These are phyloP conservation scores for Pleurotus citrinopileatus DNA, from an alignment of 768 basidiomycete genomes.

Conservation along the genomic window DNA sequence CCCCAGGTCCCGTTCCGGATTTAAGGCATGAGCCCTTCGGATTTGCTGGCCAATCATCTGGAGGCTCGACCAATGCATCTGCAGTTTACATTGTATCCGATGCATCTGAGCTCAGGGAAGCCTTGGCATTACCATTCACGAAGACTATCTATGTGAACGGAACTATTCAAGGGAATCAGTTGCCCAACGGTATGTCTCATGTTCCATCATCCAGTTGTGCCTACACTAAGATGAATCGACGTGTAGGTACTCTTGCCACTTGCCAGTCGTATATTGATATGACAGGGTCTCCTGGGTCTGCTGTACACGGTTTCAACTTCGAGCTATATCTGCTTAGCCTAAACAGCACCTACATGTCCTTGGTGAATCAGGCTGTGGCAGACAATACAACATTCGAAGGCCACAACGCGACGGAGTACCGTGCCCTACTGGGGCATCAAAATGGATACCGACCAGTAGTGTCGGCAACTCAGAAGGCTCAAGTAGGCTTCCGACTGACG, in stretches of 20 bases:
- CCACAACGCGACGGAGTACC: conserved; percentile 17
- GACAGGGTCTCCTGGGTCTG: conserved; percentile 13
- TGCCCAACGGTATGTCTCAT: conserved; percentile 9
- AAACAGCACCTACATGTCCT: conserved; percentile 14
- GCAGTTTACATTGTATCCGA: conserved; percentile 15
- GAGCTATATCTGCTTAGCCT: conserved; percentile 15
- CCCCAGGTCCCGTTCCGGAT: background rate
- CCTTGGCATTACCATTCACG: conserved; percentile 12
- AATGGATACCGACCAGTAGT: conserved; percentile 16
- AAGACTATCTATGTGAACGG: conserved; percentile 18
- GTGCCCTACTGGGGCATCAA: conserved; percentile 13
- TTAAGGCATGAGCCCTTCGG: conserved; percentile 12
- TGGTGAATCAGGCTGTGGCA: conserved; percentile 13
- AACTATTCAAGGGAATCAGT: conserved; percentile 17
- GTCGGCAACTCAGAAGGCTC: conserved; percentile 14
- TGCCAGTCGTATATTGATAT: conserved; percentile 13
- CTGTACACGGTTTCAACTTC: conserved; percentile 15
- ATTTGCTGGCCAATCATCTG: conserved; percentile 12
- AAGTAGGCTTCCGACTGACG: conserved; percentile 14
- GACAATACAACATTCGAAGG: conserved; percentile 17
- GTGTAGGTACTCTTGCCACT: conserved; percentile 7
- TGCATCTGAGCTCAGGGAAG: conserved; percentile 14
- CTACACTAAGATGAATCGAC: background rate
- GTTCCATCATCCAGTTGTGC: background rate
- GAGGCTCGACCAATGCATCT: conserved; percentile 12